Conservation (phyloP, 2,329 filamentous ascomycete species). For the Venturia carpophila region DNA sequence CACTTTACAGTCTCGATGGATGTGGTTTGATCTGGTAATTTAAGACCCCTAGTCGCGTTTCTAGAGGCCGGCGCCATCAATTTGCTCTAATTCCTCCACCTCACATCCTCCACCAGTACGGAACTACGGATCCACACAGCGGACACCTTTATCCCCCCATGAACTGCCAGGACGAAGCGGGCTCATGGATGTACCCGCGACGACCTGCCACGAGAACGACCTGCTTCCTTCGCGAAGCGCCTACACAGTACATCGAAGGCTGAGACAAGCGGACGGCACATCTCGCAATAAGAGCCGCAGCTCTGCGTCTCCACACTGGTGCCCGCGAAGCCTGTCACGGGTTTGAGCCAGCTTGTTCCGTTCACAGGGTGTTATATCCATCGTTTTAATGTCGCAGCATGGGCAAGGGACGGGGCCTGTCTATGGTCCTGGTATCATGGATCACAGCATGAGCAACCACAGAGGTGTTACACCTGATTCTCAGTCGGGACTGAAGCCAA, state of each 20-base stretch:
- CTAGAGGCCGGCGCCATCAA: neutral
- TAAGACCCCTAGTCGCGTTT: neutral
- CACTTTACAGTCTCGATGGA: neutral
- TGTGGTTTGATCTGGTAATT: neutral
- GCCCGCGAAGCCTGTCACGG: constrained; percentile 19
- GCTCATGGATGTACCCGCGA: constrained; percentile 7
- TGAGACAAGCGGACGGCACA: constrained; percentile 2
- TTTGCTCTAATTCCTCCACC: neutral
- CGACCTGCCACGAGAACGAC: neutral
- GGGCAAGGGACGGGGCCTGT: constrained; percentile 23
- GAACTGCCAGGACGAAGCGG: neutral
- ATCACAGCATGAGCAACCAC: constrained; percentile 18
- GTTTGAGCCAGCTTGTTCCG: constrained; percentile 27
- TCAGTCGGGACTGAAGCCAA: constrained; percentile 17
- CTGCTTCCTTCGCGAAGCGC: neutral
- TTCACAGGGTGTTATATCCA: constrained; percentile 1
- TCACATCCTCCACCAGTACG: neutral
- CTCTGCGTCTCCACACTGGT: neutral
- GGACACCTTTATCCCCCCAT: neutral
- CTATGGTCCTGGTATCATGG: constrained; percentile 19
- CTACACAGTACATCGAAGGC: neutral
- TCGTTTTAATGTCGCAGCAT: constrained; percentile 21
- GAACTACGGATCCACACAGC: neutral
- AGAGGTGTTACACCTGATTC: neutral
- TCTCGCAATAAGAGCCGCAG: constrained; percentile 3